Conservation (phyloP, 78 protist genomes). For the Emiliania huxleyi region DNA sequence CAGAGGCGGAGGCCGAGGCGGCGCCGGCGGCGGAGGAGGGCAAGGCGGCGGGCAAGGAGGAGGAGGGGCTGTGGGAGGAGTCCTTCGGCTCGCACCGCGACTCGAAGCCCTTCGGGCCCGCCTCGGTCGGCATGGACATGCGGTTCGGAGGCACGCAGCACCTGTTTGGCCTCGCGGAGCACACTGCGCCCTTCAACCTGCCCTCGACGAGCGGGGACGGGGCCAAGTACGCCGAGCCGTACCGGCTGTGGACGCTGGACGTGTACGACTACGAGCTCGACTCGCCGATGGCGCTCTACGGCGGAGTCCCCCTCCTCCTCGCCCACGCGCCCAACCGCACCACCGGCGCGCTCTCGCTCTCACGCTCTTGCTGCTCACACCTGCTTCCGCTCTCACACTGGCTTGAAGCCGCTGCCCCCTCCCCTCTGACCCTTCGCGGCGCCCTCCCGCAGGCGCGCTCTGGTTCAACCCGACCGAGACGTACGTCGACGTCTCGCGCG, state of each 20-base stretch:
- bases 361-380: too few species aligned
- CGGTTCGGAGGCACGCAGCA: conserved; percentile 59
- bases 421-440: conserved; percentile 70
- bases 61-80: conserved; percentile 62
- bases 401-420: conserved; percentile 66
- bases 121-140: conserved; percentile 71
- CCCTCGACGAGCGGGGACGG: conserved; percentile 33
- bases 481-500: conserved; percentile 76
- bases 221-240: conserved; percentile 75
- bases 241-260: conserved; percentile 92
- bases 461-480: conserved; percentile 96
- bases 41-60: neutral
- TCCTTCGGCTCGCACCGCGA: conserved; percentile 31
- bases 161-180: conserved; percentile 95
- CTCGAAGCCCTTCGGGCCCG: conserved; percentile 40
- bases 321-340: conserved; percentile 59
- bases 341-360: conserved; percentile 74
- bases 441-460: conserved; percentile 27
- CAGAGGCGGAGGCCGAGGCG: neutral
- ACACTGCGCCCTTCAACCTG: conserved; percentile 76
- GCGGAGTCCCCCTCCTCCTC: conserved; percentile 88
- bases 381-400: neutral
- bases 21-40: neutral
- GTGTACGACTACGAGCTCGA: conserved; percentile 82
- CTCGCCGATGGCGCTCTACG: conserved; percentile 90